Conservation (phyloP, 2,329 filamentous ascomycete species). For the Colletotrichum sp. region DNA sequence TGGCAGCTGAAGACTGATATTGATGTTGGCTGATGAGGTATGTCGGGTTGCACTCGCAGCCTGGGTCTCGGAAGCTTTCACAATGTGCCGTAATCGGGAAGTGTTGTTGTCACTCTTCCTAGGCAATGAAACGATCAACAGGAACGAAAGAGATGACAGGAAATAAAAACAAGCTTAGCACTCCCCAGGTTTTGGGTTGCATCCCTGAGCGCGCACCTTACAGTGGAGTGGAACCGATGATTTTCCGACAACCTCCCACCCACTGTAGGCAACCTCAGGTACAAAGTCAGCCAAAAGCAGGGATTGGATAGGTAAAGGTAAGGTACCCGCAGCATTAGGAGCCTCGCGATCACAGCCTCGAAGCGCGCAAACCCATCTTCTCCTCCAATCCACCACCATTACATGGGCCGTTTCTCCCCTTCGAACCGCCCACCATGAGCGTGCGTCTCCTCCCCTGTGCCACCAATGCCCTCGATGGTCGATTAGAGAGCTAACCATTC, state of each 20-base stretch:
- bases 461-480: neutral
- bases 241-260: slow-evolving; percentile 13
- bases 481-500: neutral
- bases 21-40: neutral
- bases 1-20: neutral
- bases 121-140: neutral
- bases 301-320: neutral
- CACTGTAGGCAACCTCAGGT: slow-evolving; percentile 1
- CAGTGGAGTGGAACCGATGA: slow-evolving; percentile 16
- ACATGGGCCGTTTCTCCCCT: slow-evolving; percentile 20
- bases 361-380: slow-evolving; percentile 16
- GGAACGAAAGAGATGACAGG: neutral
- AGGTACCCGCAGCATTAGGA: neutral
- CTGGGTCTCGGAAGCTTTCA: neutral
- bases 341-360: slow-evolving; percentile 19
- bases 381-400: slow-evolving; percentile 13
- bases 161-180: neutral
- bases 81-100: neutral
- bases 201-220: neutral
- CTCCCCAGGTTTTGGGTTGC: slow-evolving; percentile 1
- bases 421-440: slow-evolving; percentile 36
- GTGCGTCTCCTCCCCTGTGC: slow-evolving; percentile 23
- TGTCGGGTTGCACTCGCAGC: neutral
- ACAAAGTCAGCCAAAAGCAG: neutral
- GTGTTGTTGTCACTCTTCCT: neutral